phyloP scores from a whole-genome alignment of 306 rosid genomes.

The Cucurbita ficifolia region DNA sequence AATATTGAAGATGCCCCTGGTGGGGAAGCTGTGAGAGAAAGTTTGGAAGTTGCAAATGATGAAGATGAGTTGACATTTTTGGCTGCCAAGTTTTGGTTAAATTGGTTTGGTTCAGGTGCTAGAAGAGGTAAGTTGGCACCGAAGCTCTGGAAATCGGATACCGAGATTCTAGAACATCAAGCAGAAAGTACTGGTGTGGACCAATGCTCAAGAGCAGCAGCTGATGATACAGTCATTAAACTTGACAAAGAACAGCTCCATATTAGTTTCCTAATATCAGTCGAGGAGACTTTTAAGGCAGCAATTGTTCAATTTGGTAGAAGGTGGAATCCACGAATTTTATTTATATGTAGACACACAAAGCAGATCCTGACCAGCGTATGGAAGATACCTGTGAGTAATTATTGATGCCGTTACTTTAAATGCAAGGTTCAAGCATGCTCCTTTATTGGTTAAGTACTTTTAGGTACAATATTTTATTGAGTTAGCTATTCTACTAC shows the following conservation, averaged over 20 bases:
- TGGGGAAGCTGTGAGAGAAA: conserved; percentile 18
- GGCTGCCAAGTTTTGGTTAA: conserved; percentile 53
- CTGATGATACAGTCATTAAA: conserved; percentile 41
- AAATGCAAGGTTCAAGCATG: neutral
- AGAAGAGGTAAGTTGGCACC: conserved; percentile 44
- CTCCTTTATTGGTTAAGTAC: neutral
- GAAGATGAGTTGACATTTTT: conserved; percentile 48
- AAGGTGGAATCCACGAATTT: conserved; percentile 66
- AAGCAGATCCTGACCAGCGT: conserved; percentile 38
- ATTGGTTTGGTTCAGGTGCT: conserved; percentile 57
- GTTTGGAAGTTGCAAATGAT: conserved; percentile 37
- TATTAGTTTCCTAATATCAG: conserved; percentile 39
- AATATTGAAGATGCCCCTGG: conserved; percentile 24
- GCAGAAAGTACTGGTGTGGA: conserved; percentile 34
- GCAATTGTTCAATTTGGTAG: conserved; percentile 47
- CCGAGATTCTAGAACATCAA: conserved; percentile 48
- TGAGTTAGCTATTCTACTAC: neutral
- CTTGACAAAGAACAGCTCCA: conserved; percentile 47
- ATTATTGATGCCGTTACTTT: neutral
- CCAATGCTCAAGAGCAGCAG: conserved; percentile 28
- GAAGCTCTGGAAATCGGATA: conserved; percentile 58
- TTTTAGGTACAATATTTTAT: neutral
- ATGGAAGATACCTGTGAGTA: conserved; percentile 77
- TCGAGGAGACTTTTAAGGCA: conserved; percentile 67
- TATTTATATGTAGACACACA: conserved; percentile 56